A percentile compares a stretch with the other conserved stretches of the same genome.
These are phyloP conservation scores for Fusarium staphyleae DNA, from an alignment of 2,329 filamentous ascomycete species.

Conservation along the genomic window DNA sequence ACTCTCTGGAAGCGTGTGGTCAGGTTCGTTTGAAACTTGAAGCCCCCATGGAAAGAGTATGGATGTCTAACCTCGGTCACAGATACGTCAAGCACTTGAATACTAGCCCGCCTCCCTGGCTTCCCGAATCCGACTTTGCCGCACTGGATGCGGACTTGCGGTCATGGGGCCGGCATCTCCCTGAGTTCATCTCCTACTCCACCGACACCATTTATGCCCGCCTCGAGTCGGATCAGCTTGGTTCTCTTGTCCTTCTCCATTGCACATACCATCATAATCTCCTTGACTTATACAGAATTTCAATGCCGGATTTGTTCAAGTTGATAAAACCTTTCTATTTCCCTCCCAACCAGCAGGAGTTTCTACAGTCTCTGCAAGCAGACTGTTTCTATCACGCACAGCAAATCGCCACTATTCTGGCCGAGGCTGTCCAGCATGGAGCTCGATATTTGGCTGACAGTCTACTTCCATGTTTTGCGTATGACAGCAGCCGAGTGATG, in stretches of 20 bases:
- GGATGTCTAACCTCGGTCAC: slow-evolving; percentile 13
- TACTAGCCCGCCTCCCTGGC: slow-evolving; percentile 51
- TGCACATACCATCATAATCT: slow-evolving; percentile 57
- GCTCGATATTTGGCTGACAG: slow-evolving; percentile 52
- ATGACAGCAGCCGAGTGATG: slow-evolving; percentile 57
- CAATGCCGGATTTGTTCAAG: slow-evolving; percentile 55
- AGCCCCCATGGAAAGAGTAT: neutral
- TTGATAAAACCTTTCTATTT: slow-evolving; percentile 51
- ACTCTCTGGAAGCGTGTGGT: slow-evolving; percentile 52
- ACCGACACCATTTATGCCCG: slow-evolving; percentile 55
- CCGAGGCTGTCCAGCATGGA: slow-evolving; percentile 52
- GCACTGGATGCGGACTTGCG: slow-evolving; percentile 50
- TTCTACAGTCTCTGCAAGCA: slow-evolving; percentile 47
- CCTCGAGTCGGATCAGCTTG: slow-evolving; percentile 55
- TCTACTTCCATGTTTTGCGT: slow-evolving; percentile 55
- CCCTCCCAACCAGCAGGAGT: slow-evolving; percentile 48
- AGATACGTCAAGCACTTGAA: slow-evolving; percentile 54
- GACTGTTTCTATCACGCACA: slow-evolving; percentile 50
- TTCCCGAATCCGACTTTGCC: slow-evolving; percentile 52
- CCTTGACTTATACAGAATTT: slow-evolving; percentile 55
- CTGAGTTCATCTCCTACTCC: slow-evolving; percentile 54
- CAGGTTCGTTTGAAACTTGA: slow-evolving; percentile 39
- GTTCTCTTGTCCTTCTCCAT: slow-evolving; percentile 53
- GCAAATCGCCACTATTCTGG: slow-evolving; percentile 49
- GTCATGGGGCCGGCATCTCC: slow-evolving; percentile 52